phyloP scores from a whole-genome alignment of 805 yeast genomes.

The Lipomyces sp. region DNA sequence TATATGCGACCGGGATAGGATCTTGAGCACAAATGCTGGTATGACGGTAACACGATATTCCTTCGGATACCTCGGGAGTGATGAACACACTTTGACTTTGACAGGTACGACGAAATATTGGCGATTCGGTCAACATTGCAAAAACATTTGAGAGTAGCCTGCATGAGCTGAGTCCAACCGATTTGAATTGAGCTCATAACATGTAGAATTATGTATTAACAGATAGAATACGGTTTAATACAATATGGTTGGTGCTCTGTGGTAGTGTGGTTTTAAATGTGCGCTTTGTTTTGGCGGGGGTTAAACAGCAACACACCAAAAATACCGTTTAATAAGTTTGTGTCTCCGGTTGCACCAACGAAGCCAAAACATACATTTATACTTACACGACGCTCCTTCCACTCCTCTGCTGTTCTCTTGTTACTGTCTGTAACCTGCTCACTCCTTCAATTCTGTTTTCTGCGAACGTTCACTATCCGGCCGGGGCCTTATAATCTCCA shows the following conservation, averaged over 20 bases:
- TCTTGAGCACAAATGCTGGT: background rate
- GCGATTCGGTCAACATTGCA: too few species aligned
- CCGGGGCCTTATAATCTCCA: background rate
- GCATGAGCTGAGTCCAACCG: too few species aligned
- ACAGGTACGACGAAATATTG: too few species aligned
- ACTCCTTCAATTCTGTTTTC: background rate
- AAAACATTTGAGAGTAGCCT: too few species aligned
- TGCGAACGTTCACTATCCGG: background rate
- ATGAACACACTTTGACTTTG: too few species aligned
- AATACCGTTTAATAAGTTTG: too few species aligned
- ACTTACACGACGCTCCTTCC: constrained; percentile 4
- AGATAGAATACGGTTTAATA: too few species aligned
- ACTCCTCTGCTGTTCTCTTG: background rate
- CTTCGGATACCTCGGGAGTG: background rate
- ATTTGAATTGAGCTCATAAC: too few species aligned
- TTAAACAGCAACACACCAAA: background rate
- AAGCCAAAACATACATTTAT: background rate
- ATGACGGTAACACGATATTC: background rate
- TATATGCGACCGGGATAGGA: background rate
- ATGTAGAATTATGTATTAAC: too few species aligned
- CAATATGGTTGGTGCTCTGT: too few species aligned
- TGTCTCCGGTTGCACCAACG: constrained; percentile 1
- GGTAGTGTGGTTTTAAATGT: too few species aligned
- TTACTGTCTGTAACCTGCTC: background rate
- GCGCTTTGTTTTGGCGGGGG: background rate